Conservation (phyloP, 352 stramenopile genomes). For the Phytophthora ramorum region DNA sequence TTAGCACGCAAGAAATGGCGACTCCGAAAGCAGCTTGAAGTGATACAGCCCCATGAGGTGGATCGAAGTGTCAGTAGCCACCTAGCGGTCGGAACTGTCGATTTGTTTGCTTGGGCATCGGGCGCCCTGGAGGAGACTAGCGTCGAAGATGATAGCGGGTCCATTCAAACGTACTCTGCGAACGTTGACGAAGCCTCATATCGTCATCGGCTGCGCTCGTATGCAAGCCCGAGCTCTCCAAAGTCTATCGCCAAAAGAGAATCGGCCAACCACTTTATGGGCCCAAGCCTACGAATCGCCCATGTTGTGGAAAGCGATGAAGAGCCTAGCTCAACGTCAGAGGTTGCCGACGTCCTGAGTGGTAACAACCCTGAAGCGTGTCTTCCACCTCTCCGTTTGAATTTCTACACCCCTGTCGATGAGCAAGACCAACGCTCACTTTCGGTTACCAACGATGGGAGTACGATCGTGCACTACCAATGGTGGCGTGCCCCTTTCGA, state of each 20-base stretch:
- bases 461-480: slow-evolving; percentile 59
- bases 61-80: slow-evolving; percentile 54
- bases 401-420: slow-evolving; percentile 49
- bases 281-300: slow-evolving; percentile 31
- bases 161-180: slow-evolving; percentile 15
- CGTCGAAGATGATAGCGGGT: slow-evolving; percentile 10
- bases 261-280: slow-evolving; percentile 3
- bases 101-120: slow-evolving; percentile 80
- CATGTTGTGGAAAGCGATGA: slow-evolving; percentile 24
- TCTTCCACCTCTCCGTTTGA: slow-evolving; percentile 36
- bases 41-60: slow-evolving; percentile 71
- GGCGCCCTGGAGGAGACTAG: slow-evolving; percentile 6
- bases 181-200: slow-evolving; percentile 13
- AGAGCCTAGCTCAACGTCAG: background rate
- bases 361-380: slow-evolving; percentile 1
- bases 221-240: slow-evolving; percentile 16
- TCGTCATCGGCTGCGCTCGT: slow-evolving; percentile 19
- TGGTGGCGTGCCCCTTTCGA: slow-evolving; percentile 57
- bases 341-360: background rate
- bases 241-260: slow-evolving; percentile 7
- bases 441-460: slow-evolving; percentile 57
- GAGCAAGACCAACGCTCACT: slow-evolving; percentile 54
- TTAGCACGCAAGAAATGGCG: slow-evolving; percentile 69
- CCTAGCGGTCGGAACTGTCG: slow-evolving; percentile 58
- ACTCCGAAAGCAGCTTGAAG: slow-evolving; percentile 72